A percentile compares a stretch with the other conserved stretches of the same genome.
phyloP scores from a whole-genome alignment of 2,329 filamentous ascomycete genomes.

The Stagonosporopsis chrysanthemi region DNA sequence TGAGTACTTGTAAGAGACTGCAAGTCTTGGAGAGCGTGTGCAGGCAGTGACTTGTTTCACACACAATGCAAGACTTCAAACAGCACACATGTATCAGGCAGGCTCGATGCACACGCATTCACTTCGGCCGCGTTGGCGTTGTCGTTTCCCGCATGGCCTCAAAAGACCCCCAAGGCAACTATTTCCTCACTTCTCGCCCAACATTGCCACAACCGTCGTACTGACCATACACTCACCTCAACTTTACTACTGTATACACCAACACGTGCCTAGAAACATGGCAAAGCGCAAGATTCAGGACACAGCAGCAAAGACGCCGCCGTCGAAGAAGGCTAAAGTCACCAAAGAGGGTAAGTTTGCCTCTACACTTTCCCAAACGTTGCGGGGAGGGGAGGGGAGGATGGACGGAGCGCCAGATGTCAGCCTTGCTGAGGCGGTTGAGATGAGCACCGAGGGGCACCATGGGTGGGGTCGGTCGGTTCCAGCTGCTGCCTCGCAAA shows the following conservation, averaged over 20 bases:
- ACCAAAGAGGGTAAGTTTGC: slow-evolving; percentile 3
- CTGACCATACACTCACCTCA: background rate
- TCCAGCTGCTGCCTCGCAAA: slow-evolving; percentile 27
- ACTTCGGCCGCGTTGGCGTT: slow-evolving; percentile 2
- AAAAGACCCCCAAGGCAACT: background rate
- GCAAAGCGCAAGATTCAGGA: slow-evolving; percentile 11
- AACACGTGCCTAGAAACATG: background rate
- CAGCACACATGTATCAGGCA: background rate
- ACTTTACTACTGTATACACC: background rate
- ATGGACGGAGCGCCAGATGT: slow-evolving; percentile 1
- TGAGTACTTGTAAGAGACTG: too few relatives aligned
- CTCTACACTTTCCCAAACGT: too few relatives aligned
- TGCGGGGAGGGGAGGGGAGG: background rate
- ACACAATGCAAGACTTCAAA: background rate
- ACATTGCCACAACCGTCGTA: background rate
- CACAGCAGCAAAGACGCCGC: background rate
- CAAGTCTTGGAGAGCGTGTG: too few relatives aligned
- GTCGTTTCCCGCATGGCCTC: too few relatives aligned
- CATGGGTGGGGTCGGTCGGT: slow-evolving; percentile 24
- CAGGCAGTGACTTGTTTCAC: too few relatives aligned
- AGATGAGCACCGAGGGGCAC: slow-evolving; percentile 14
- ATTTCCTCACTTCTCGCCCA: background rate
- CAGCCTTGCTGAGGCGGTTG: slow-evolving; percentile 5
- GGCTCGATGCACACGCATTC: background rate
- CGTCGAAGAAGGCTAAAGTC: slow-evolving; percentile 1